Evolutionary conservation across 2,329 filamentous ascomycete species (phyloP), one percentile per base, ranked within the genome.

Genomic region (Hypoxylon sp.): DNA sequence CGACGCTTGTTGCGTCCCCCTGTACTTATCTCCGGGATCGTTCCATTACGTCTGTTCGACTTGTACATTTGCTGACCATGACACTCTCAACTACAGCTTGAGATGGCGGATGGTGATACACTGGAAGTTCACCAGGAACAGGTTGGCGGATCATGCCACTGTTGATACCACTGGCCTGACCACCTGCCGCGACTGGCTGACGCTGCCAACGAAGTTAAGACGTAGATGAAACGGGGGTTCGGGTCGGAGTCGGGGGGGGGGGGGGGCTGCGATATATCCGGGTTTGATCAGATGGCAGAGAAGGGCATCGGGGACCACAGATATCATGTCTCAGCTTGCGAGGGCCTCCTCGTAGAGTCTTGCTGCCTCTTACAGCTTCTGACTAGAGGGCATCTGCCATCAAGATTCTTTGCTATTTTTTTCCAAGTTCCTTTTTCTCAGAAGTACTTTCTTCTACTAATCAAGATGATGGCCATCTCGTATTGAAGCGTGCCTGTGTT

Each of bases 101-200:
- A 98, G 62, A 99, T 99, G 95, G 81, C 87, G 65, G 95, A 99
- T 68, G 94, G 95, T 29, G 95, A 99, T 72, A 96, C 91, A 1
- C 87, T 99, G 21, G 95, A 99, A 73, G 95, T 99, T 21, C 94
- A 98, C 75, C 95, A 98, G 75, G 95, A 99, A 76, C 95, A 99
- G 79, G 95, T 98, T 61, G 95, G 95, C 59, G 94, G 93, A 60
- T 77, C 52, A 4, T 59, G 27, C 40, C 41, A 37, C 42, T 58
- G 59, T 52, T 69, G 48, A 64, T 33, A 50, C 24, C 8, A 10
- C 46, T 31, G 52, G n/a, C 27, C 15, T 33, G n/a, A 20, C 17
- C 40, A 37, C 26, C 24, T 31, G 20, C 43, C 18, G 15, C n/a
- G 15, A 35, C 15, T n/a, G 15, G 15, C 26, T 18, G 21, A 40